Conservation (phyloP, 768 basidiomycete genomes). For the Tulasnella sp. region DNA sequence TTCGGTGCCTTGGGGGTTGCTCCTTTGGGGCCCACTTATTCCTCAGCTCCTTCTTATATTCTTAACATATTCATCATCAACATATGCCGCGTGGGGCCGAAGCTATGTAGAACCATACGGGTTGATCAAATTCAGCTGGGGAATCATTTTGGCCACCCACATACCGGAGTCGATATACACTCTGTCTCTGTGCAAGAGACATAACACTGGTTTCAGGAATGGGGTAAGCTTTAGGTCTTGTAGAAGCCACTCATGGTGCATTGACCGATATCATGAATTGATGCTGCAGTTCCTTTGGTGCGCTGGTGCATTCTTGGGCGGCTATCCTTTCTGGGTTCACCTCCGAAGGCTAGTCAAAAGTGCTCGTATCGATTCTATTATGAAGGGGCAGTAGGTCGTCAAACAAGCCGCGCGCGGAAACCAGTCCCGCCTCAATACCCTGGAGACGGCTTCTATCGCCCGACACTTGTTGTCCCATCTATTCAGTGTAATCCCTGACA, state of each 20-base stretch:
- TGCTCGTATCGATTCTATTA: constrained; percentile 75
- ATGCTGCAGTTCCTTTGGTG: constrained; percentile 57
- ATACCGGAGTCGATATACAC: constrained; percentile 55
- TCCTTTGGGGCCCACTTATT: constrained; percentile 41
- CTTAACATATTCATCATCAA: constrained; percentile 39
- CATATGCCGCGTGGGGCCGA: constrained; percentile 41
- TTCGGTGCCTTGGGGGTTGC: constrained; percentile 46
- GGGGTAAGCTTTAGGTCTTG: constrained; percentile 42
- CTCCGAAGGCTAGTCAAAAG: constrained; percentile 63
- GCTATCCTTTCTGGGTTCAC: constrained; percentile 59
- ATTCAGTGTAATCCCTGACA: too few species aligned
- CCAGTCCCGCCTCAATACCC: too few species aligned
- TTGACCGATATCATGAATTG: neutral
- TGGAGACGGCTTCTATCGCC: too few species aligned
- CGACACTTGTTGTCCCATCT: too few species aligned
- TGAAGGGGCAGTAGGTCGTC: constrained; percentile 52
- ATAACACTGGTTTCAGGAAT: constrained; percentile 53
- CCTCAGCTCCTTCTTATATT: constrained; percentile 44
- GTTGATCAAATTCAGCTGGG: constrained; percentile 45
- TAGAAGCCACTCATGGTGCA: neutral
- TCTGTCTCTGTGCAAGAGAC: constrained; percentile 53
- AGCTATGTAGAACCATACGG: constrained; percentile 45
- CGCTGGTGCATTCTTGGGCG: constrained; percentile 55
- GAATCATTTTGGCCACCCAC: constrained; percentile 49
- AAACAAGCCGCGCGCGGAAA: neutral